Percentiles rank a stretch among this genome's conserved stretches.
Evolutionary conservation across 1,284 basidiomycete species (phyloP).

Genomic region (Puccinia horiana): DNA sequence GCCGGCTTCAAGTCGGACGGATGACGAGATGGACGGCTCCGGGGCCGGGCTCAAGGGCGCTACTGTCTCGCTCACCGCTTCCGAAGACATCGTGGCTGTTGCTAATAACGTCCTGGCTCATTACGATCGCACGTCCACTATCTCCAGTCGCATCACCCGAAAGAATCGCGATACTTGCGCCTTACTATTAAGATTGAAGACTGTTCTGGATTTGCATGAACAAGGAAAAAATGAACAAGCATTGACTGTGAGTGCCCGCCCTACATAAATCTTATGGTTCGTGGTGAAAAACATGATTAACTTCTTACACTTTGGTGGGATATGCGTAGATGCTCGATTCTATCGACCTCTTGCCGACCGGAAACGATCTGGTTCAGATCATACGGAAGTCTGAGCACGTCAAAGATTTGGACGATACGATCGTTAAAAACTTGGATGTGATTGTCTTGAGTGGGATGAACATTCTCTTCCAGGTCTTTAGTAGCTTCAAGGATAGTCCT

Average conservation of each 20-base stretch:
- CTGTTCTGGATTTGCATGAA: slow-evolving; percentile 76
- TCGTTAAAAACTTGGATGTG: slow-evolving; percentile 84
- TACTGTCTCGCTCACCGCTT: slow-evolving; percentile 67
- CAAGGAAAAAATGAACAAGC: slow-evolving; percentile 73
- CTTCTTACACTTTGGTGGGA: neutral
- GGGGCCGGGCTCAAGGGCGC: slow-evolving; percentile 51
- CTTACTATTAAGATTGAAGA: slow-evolving; percentile 75
- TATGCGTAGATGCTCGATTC: slow-evolving; percentile 75
- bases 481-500: slow-evolving; percentile 71
- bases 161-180: slow-evolving; percentile 68
- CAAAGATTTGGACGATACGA: slow-evolving; percentile 77
- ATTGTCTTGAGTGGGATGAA: slow-evolving; percentile 94
- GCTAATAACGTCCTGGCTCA: slow-evolving; percentile 80
- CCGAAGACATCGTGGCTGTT: slow-evolving; percentile 71
- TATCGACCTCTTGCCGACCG: slow-evolving; percentile 84
- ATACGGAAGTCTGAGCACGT: slow-evolving; percentile 87
- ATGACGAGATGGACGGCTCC: slow-evolving; percentile 26
- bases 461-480: slow-evolving; percentile 76
- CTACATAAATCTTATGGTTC: neutral
- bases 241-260: slow-evolving; percentile 68
- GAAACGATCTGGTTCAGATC: slow-evolving; percentile 80
- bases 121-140: slow-evolving; percentile 78
- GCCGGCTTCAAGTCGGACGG: slow-evolving; percentile 12
- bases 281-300: slow-evolving; percentile 25
- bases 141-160: slow-evolving; percentile 73